Conservation (phyloP, 2,329 filamentous ascomycete genomes). For the Pseudogymnoascus sp. region DNA sequence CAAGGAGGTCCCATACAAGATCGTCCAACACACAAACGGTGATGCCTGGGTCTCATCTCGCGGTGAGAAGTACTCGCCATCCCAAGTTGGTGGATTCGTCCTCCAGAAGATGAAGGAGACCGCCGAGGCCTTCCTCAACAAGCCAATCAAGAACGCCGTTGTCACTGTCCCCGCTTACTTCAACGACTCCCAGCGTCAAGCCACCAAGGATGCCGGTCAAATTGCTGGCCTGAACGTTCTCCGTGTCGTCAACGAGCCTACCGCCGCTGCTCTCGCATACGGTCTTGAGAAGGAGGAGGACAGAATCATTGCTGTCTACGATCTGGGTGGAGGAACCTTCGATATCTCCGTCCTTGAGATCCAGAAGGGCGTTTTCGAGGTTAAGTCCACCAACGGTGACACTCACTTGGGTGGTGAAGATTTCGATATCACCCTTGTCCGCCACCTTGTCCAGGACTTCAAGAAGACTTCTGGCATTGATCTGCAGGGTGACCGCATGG, state of each 20-base stretch:
- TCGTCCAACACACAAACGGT: constrained; percentile 91
- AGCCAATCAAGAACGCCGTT: constrained; percentile 88
- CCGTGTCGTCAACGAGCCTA: constrained; percentile 96
- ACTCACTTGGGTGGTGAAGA: constrained; percentile 98
- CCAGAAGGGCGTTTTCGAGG: constrained; percentile 95
- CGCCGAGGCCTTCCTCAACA: constrained; percentile 84
- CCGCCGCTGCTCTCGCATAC: constrained; percentile 89
- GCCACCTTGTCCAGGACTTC: constrained; percentile 88
- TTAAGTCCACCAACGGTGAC: constrained; percentile 98
- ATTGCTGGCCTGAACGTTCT: constrained; percentile 94
- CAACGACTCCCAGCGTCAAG: constrained; percentile 96
- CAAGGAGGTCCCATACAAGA: constrained; percentile 97
- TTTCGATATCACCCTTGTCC: constrained; percentile 91
- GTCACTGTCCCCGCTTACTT: constrained; percentile 98
- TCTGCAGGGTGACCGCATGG: constrained; percentile 88
- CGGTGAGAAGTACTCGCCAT: constrained; percentile 92
- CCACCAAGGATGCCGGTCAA: constrained; percentile 95
- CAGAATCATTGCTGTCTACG: constrained; percentile 87
- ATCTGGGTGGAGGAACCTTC: constrained; percentile 97
- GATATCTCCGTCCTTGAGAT: constrained; percentile 98
- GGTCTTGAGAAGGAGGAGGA: constrained; percentile 93
- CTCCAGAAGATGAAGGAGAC: constrained; percentile 99
- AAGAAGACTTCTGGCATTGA: constrained; percentile 94
- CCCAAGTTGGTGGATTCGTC: constrained; percentile 95
- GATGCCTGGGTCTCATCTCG: constrained; percentile 94